phyloP scores from a whole-genome alignment of 2,329 filamentous ascomycete genomes.

The Colletotrichum incanum region DNA sequence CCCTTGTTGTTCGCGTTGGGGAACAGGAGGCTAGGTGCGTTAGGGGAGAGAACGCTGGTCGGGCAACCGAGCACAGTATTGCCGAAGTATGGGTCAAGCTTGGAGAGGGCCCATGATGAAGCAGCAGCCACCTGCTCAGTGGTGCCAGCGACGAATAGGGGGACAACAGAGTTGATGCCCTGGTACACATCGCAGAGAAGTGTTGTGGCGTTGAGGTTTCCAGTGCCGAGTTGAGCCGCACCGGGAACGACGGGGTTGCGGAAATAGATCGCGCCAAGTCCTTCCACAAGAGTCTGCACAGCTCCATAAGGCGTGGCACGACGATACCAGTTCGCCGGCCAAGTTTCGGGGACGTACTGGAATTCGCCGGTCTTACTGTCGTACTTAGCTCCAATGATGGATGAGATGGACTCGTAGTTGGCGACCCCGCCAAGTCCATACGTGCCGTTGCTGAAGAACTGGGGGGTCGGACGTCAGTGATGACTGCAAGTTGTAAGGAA shows the following conservation, averaged over 20 bases:
- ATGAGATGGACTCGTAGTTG: conserved; percentile 38
- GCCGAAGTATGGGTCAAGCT: conserved; percentile 35
- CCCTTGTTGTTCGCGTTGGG: conserved; percentile 7
- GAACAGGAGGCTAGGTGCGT: conserved; percentile 14
- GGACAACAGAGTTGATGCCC: conserved; percentile 17
- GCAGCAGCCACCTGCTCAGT: conserved; percentile 29
- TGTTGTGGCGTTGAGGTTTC: conserved; percentile 31
- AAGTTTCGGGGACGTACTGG: conserved; percentile 38
- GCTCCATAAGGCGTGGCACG: conserved; percentile 33
- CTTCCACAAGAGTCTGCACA: conserved; percentile 25
- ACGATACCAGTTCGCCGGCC: conserved; percentile 38
- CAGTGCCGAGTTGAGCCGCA: conserved; percentile 19
- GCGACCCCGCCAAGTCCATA: conserved; percentile 29
- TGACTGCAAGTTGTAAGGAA: too few species aligned
- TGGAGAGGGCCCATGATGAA: conserved; percentile 23
- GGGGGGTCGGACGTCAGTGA: neutral
- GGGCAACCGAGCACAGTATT: conserved; percentile 29
- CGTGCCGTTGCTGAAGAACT: conserved; percentile 28
- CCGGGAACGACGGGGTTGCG: conserved; percentile 26
- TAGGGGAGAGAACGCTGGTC: conserved; percentile 17
- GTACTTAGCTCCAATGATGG: conserved; percentile 36
- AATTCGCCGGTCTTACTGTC: conserved; percentile 29
- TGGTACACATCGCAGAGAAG: conserved; percentile 33
- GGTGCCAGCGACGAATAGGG: conserved; percentile 27
- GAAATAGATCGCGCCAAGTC: conserved; percentile 14